Evolutionary conservation across 2,329 filamentous ascomycete genomes (phyloP), one percentile per base, ranked within the genome.

Genomic region (Dactylellina leptospora): DNA sequence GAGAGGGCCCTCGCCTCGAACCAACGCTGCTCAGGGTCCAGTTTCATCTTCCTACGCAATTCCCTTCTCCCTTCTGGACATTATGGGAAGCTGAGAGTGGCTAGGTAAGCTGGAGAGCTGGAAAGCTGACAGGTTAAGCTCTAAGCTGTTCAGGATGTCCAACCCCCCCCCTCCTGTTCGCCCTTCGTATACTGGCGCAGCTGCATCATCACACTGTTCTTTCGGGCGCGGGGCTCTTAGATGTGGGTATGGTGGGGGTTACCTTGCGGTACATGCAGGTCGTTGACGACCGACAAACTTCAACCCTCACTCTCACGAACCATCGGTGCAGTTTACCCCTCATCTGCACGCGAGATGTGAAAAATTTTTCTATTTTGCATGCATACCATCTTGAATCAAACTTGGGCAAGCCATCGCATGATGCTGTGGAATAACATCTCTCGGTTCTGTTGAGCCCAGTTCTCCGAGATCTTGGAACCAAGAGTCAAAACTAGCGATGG

Each of bases 381-480:
- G 40, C 18, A 45, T 4, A 45, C n/a, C n/a, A 18, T 45, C 16
- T 45, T 22, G 47, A 45, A 51, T 58, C 44, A 40, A 50, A 42
- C 16, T n/a, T 33, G 42, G 51, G 61, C 22, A 68, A 53, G 44
- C 48, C 40, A 44, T 68, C 62, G 62, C 62, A 68, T 68, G 54
- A 51, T 30, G 33, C 42, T 20, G 33, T 42, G 13, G 4, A 20
- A 36, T 66, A 53, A 22, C 16, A 40, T 42, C 42, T 40, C 22
- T 27, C 10, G 28, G n/a, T 18, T 23, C 27, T 36, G 40, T 45
- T 33, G 9, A 45, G 4, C 40, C 11, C 23, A 30, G 20, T 20
- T 11, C 36, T 48, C 18, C 6, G 28, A 54, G 47, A 45, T 51
- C 48, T 6, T 33, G 59, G 50, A 30, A 50, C 40, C 20, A 36